Base-by-base conservation (phyloP, 495 filamentous ascomycete genomes). In the Filosporella fistucella region DNA sequence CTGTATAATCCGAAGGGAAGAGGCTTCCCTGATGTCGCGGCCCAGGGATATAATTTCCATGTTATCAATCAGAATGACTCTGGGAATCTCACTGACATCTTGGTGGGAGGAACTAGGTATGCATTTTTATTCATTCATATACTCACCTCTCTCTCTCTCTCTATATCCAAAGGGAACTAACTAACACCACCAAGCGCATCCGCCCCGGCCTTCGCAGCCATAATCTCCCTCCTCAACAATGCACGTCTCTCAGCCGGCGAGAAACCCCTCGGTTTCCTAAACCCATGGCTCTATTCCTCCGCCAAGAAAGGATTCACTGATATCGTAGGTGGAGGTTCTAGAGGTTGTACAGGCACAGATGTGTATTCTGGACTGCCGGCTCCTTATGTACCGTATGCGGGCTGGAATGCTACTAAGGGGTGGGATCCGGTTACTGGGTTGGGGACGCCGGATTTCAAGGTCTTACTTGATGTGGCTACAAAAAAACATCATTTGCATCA, bases 381-480 rank as follows among this genome's bases (percentile, higher is more conserved):
- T 14, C 18, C 29, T 1, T 40, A 39, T 20, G 28, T 55, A 2
- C 52, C 52, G 8, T 41, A 32, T 22, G 52, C 52, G 9, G 37
- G 26, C 22, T 61, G 67, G 60, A 17, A 72, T 67, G 0, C 45
- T 64, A 25, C 64, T 6, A 13, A 14, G 1, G 41, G 46, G 21
- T 55, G 52, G 47, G 52, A 55, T 47, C 41, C 46, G 5, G 74
- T 72, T 0, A 77, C 74, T 22, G 72, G 78, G 9, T 48, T 79
- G 35, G 76, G 74, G 12, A 74, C 76, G 16, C 75, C 76, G 2
- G 74, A 74, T 46, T 81, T 68, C 54, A 60, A 65, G 7, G 72
- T 67, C 53, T 37, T 80, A 62, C 59, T 68, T 32, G 34, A 30
- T 3, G 17, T 43, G 24, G 32, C n/a, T n/a, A n/a, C n/a, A n/a